Conservation (phyloP, 768 basidiomycete genomes). For the Serendipita vermifera region DNA sequence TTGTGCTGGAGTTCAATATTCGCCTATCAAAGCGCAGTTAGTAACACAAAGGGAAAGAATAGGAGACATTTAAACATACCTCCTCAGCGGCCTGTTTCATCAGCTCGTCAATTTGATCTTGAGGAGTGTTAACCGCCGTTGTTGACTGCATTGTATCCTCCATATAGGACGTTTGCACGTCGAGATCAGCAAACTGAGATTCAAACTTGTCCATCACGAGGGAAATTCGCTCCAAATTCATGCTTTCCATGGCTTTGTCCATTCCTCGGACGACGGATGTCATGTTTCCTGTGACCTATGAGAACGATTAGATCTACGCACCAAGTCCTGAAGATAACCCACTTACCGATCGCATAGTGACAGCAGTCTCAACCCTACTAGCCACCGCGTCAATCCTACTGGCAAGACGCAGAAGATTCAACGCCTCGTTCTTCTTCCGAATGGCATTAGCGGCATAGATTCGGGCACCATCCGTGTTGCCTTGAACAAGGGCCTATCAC, state of each 20-base stretch:
- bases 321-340: background rate
- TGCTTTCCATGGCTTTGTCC: conserved; percentile 98
- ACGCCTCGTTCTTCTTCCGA: conserved; percentile 87
- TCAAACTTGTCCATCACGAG: conserved; percentile 99
- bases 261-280: conserved; percentile 91
- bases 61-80: conserved; percentile 1
- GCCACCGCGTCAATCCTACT: conserved; percentile 95
- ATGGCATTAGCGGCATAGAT: conserved; percentile 99
- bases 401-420: conserved; percentile 81
- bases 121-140: conserved; percentile 84
- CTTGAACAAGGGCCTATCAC: conserved; percentile 80
- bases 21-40: conserved; percentile 27
- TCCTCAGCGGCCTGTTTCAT: conserved; percentile 94
- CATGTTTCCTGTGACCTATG: conserved; percentile 89
- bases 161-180: conserved; percentile 97
- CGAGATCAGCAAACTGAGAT: conserved; percentile 86
- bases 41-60: background rate
- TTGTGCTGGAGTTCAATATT: conserved; percentile 92
- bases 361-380: conserved; percentile 92
- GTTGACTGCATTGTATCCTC: conserved; percentile 91
- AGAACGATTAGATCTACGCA: background rate
- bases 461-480: conserved; percentile 90
- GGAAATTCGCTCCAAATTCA: conserved; percentile 97
- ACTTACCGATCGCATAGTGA: conserved; percentile 64
- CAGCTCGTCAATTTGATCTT: conserved; percentile 90